Evolutionary conservation across 1,284 basidiomycete species (phyloP).

Genomic region (Cryptococcus sp.): DNA sequence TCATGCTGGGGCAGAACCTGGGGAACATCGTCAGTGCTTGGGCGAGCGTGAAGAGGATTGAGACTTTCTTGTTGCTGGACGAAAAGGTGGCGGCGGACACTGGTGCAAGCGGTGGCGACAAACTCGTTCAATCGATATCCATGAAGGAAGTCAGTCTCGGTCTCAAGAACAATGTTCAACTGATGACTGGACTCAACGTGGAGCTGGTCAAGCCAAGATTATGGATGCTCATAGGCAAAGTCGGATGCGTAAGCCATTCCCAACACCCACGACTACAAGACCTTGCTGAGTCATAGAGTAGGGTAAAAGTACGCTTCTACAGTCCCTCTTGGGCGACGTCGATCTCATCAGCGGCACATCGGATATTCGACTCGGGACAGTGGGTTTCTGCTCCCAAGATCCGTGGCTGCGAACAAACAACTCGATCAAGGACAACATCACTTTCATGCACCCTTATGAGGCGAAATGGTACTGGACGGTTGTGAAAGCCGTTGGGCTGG

Average conservation of each 20-base stretch:
- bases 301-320: slow-evolving; percentile 71
- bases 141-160: slow-evolving; percentile 25
- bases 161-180: slow-evolving; percentile 60
- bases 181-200: slow-evolving; percentile 67
- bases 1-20: slow-evolving; percentile 21
- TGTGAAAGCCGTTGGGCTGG: slow-evolving; percentile 70
- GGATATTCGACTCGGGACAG: slow-evolving; percentile 60
- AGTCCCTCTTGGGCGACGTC: slow-evolving; percentile 62
- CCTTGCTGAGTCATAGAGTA: slow-evolving; percentile 3
- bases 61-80: slow-evolving; percentile 73
- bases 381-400: slow-evolving; percentile 78
- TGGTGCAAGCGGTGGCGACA: slow-evolving; percentile 11
- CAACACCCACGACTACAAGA: neutral
- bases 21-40: slow-evolving; percentile 18
- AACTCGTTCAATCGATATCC: slow-evolving; percentile 57
- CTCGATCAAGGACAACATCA: slow-evolving; percentile 57
- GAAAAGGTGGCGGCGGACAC: slow-evolving; percentile 59
- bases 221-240: slow-evolving; percentile 26
- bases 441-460: slow-evolving; percentile 68
- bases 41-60: slow-evolving; percentile 65
- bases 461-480: slow-evolving; percentile 67
- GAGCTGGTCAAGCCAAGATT: slow-evolving; percentile 41
- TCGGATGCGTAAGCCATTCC: slow-evolving; percentile 22
- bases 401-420: slow-evolving; percentile 68
- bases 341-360: slow-evolving; percentile 61